Conservation (phyloP, 176 grass and related monocot species). For the Aegilops sharonensis region DNA sequence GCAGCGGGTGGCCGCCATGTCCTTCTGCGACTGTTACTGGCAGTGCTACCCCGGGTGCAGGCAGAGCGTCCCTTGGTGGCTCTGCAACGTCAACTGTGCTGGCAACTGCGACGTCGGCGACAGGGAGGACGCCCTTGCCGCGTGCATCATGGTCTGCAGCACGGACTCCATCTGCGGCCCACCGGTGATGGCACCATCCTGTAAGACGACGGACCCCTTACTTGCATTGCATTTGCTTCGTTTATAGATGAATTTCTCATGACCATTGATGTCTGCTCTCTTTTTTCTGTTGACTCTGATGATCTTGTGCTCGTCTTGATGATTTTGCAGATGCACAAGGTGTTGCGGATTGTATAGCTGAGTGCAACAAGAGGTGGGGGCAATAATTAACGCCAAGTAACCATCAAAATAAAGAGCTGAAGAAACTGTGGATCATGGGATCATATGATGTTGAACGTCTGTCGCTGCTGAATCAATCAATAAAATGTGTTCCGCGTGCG, state of each 20-base stretch:
- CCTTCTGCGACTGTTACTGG: background rate
- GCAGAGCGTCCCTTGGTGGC: background rate
- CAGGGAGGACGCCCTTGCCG: background rate
- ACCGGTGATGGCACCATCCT: background rate
- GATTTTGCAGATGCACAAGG: background rate
- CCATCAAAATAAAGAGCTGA: background rate
- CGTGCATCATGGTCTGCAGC: background rate
- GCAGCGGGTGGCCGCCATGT: background rate
- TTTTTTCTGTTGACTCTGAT: background rate
- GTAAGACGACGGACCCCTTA: background rate
- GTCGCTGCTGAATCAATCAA: background rate
- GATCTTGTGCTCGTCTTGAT: background rate
- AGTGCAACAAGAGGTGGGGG: constrained; percentile 1
- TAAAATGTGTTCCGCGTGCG: background rate
- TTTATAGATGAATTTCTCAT: background rate
- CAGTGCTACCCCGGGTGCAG: constrained; percentile 2
- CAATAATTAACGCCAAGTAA: background rate
- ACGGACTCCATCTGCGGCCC: background rate
- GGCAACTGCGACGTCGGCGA: background rate
- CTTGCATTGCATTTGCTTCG: background rate
- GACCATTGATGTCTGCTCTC: background rate
- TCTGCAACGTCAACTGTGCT: background rate
- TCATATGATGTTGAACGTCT: background rate
- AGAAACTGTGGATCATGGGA: background rate
- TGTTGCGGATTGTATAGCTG: background rate